Base-by-base conservation (phyloP, 2,329 filamentous ascomycete species). In the Esteya vermicola region DNA sequence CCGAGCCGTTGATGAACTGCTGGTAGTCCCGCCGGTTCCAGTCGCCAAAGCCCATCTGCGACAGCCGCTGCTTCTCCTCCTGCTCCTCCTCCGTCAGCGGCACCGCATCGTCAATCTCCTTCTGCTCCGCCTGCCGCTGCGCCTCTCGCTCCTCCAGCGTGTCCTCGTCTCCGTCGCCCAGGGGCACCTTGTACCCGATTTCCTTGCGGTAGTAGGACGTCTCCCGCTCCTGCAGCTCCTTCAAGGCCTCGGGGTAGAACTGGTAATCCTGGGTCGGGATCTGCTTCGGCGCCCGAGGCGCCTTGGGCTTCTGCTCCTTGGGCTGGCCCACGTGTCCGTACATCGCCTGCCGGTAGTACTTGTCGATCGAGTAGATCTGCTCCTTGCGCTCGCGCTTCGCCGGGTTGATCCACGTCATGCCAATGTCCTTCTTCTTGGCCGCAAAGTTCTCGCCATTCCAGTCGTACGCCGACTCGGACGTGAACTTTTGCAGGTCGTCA, bases 21-120 rank as follows among this genome's bases (percentile, higher is more conserved):
- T 96, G 89, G 63, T 96, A 98, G 58, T 98, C 93, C 51, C 93
- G 79, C 52, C 86, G 81, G 62, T 94, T 96, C 91, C 93, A 98
- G 26, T 91, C 79, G 3, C 78, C 79, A 51, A 98, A 98, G 9
- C 93, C 91, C 56, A 91, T 75, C 40, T 78, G 70, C 2, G 85
- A 84, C 41, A 98, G 70, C 26, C 68, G 68, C 46, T 85, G 75
- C 61, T 98, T 98, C 59, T 93, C 82, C 27, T 80, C 80, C 50
- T 82, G 78, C 58, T 98, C 91, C 45, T 85, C 84, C 52, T 95
- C 86, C 0, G 83, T 94, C 49, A 98, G 63, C 0, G 88, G 78
- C 33, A 81, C 80, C 2, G 91, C 88, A 49, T 89, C 82, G 57
- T 98, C 91, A 46, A 98, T 98, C 56, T 93, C 84, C 51, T 83